These are phyloP conservation scores for Ceratobasidium sp. DNA, from an alignment of 1,284 basidiomycete genomes.

Conservation along the genomic window DNA sequence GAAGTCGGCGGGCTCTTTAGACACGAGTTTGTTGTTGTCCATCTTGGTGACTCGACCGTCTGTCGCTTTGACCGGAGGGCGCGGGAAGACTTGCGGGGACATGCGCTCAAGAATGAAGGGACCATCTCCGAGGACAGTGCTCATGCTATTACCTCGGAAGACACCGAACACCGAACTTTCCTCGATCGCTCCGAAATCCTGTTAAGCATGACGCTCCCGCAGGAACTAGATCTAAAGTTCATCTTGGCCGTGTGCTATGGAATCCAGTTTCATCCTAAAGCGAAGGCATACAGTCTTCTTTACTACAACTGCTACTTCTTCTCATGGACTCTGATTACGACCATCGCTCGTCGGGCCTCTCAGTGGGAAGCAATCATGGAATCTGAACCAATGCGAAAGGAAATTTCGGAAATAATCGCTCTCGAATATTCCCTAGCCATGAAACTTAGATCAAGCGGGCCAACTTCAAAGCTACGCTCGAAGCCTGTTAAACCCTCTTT, in stretches of 20 bases:
- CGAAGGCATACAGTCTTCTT: constrained; percentile 20
- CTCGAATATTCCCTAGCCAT: too few species aligned
- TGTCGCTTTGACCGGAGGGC: constrained; percentile 38
- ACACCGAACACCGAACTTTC: neutral
- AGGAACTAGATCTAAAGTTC: constrained; percentile 8
- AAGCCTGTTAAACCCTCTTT: too few species aligned
- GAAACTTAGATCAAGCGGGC: too few species aligned
- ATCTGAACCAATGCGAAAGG: too few species aligned
- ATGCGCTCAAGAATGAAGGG: constrained; percentile 7
- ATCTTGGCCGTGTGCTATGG: constrained; percentile 26
- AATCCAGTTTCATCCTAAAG: constrained; percentile 3
- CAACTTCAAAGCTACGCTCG: too few species aligned
- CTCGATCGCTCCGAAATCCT: constrained; percentile 4
- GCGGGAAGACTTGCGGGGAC: constrained; percentile 2
- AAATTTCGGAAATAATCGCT: too few species aligned
- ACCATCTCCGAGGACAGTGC: constrained; percentile 32
- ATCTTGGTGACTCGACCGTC: constrained; percentile 13
- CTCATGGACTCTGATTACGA: constrained; percentile 23
- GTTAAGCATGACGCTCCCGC: constrained; percentile 7
- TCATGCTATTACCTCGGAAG: constrained; percentile 14
- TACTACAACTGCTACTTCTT: constrained; percentile 37
- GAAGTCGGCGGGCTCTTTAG: constrained; percentile 22
- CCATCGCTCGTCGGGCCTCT: too few species aligned
- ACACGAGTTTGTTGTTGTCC: constrained; percentile 24
- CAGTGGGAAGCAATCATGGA: too few species aligned